Conservation (phyloP, 2,329 filamentous ascomycete species). For the Colletotrichum sp. region DNA sequence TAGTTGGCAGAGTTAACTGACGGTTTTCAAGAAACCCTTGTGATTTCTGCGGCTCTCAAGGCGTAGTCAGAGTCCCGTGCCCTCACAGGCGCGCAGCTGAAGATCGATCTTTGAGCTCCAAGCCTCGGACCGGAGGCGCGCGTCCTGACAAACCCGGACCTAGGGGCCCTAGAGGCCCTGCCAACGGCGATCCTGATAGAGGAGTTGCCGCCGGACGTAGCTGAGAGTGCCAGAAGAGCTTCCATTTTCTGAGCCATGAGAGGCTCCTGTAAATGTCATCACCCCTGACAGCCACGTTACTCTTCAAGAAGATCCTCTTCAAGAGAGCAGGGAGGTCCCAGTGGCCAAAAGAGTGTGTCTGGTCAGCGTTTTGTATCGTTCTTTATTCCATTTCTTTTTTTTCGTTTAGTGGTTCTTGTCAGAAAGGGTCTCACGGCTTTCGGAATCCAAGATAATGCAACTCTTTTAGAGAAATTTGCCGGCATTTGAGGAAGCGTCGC, state of each 20-base stretch:
- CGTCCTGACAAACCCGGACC: neutral
- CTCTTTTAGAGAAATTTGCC: neutral
- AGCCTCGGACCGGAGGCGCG: neutral
- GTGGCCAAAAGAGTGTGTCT: neutral
- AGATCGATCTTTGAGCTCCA: neutral
- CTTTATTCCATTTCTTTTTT: neutral
- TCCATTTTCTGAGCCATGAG: neutral
- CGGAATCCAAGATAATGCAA: neutral
- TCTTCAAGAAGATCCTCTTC: neutral
- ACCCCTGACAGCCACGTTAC: neutral
- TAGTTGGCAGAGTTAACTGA: neutral
- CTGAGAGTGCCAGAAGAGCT: neutral
- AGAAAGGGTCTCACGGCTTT: neutral
- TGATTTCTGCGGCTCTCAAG: slow-evolving; percentile 1
- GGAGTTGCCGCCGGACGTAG: slow-evolving; percentile 1
- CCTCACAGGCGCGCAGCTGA: neutral
- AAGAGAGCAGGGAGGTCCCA: neutral
- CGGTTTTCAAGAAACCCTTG: neutral
- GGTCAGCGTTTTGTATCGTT: neutral
- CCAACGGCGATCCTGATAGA: neutral
- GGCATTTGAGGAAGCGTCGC: neutral
- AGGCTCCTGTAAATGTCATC: neutral
- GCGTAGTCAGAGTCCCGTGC: slow-evolving; percentile 16
- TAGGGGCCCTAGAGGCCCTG: neutral
- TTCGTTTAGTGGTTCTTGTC: neutral